phyloP scores from a whole-genome alignment of 2,329 filamentous ascomycete genomes.

The Pseudofabraea citricarpa region DNA sequence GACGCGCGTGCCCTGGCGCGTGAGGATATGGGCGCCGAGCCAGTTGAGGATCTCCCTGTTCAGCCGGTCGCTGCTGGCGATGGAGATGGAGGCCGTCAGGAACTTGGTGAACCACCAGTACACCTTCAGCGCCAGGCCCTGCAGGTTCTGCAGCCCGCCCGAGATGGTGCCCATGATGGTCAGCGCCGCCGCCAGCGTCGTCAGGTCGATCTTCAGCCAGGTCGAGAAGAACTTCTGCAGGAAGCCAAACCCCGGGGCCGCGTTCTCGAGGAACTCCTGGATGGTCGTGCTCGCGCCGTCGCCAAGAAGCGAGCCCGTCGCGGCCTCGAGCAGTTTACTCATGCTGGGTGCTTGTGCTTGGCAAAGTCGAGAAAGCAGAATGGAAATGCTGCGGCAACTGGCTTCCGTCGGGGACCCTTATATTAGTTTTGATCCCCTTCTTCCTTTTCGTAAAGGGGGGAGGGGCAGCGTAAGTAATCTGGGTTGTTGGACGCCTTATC shows the following conservation, averaged over 20 bases:
- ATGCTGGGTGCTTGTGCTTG: too few species aligned
- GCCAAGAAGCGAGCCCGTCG: not conserved
- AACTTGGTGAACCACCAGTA: conserved; percentile 37
- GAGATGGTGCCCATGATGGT: conserved; percentile 39
- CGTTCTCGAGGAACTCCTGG: not conserved
- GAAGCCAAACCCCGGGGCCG: conserved; percentile 10
- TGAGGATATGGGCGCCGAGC: conserved; percentile 36
- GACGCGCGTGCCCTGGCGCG: conserved; percentile 30
- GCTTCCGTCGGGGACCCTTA: too few species aligned
- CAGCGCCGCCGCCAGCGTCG: conserved; percentile 39
- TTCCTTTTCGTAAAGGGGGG: too few species aligned
- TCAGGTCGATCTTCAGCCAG: conserved; percentile 42
- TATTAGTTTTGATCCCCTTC: too few species aligned
- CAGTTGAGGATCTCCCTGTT: conserved; percentile 41
- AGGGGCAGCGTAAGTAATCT: too few species aligned
- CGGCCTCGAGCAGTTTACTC: not conserved
- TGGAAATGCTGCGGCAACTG: too few species aligned
- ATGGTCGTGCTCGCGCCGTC: not conserved
- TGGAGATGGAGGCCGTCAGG: conserved; percentile 39
- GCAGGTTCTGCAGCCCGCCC: conserved; percentile 34
- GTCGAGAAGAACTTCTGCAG: conserved; percentile 32
- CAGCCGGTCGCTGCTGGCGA: conserved; percentile 39
- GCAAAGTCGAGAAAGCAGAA: too few species aligned
- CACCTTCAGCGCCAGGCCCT: conserved; percentile 31
- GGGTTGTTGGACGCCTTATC: too few species aligned